These are phyloP conservation scores for Leptomonas pyrrhocoris DNA, from an alignment of 208 protist species.

Conservation along the genomic window DNA sequence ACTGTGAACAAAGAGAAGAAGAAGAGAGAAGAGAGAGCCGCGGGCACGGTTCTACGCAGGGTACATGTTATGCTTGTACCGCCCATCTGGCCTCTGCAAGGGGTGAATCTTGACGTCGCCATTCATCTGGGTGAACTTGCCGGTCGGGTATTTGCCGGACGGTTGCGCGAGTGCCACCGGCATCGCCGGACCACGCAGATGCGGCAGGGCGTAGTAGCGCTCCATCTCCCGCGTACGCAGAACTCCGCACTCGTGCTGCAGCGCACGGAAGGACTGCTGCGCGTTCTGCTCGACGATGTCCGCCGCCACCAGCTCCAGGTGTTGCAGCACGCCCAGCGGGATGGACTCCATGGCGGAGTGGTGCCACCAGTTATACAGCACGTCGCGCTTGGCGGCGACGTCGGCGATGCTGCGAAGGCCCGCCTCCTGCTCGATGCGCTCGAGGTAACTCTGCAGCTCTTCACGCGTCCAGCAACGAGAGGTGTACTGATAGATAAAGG, in stretches of 20 bases:
- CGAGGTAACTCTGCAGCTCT: conserved; percentile 51
- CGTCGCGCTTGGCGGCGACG: conserved; percentile 25
- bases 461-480: conserved; percentile 56
- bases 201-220: conserved; percentile 76
- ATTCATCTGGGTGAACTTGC: conserved; percentile 64
- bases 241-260: conserved; percentile 49
- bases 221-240: conserved; percentile 72
- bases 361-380: conserved; percentile 34
- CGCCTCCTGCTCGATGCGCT: conserved; percentile 47
- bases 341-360: conserved; percentile 27
- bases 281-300: conserved; percentile 68
- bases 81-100: conserved; percentile 56
- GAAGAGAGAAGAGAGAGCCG: background rate
- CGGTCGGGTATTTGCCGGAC: conserved; percentile 56
- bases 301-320: conserved; percentile 57
- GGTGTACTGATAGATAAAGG: conserved; percentile 83
- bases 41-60: conserved; percentile 35
- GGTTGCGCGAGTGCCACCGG: conserved; percentile 51
- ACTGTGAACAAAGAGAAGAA: background rate
- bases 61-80: conserved; percentile 69
- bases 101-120: conserved; percentile 53
- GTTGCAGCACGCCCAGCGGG: conserved; percentile 59
- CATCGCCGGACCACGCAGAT: conserved; percentile 70
- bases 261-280: conserved; percentile 40
- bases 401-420: conserved; percentile 57